A percentile compares a stretch with the other conserved stretches of the same genome.
Evolutionary conservation across 306 rosid species (phyloP).

Genomic region (Fragaria iinumae): DNA sequence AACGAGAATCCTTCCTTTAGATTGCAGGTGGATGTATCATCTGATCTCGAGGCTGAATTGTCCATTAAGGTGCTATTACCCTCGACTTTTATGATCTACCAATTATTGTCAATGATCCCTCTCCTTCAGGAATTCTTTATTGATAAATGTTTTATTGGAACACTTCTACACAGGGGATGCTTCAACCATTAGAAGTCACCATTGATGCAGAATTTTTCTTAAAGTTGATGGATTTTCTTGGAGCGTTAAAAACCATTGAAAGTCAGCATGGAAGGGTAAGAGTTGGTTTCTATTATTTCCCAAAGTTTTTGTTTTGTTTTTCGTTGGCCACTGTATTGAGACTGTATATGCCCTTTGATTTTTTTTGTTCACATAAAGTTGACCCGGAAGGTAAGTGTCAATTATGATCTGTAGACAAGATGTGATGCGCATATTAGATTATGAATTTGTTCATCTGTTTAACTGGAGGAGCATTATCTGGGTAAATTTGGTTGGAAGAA

Average conservation of each 20-base stretch:
- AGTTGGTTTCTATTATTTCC: not conserved
- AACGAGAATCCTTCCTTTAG: conserved; percentile 44
- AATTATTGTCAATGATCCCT: conserved; percentile 22
- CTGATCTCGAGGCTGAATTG: conserved; percentile 45
- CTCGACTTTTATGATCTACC: conserved; percentile 21
- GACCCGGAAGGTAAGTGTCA: not conserved
- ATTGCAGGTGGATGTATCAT: conserved; percentile 56
- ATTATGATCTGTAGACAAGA: not conserved
- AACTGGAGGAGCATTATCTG: not conserved
- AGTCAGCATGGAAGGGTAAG: conserved; percentile 80
- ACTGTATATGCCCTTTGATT: not conserved
- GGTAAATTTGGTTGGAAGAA: not conserved
- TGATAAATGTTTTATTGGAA: conserved; percentile 8
- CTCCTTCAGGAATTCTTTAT: conserved; percentile 9
- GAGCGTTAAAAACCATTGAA: conserved; percentile 51
- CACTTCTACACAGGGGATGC: conserved; percentile 53
- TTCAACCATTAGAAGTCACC: conserved; percentile 65
- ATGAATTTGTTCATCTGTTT: not conserved
- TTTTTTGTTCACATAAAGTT: not conserved
- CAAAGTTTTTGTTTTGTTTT: not conserved
- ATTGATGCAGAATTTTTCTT: conserved; percentile 47
- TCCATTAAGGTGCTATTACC: conserved; percentile 59
- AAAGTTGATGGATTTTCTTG: conserved; percentile 49
- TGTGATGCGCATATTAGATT: not conserved
- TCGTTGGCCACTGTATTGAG: not conserved